Evolutionary conservation across 176 grass and related monocot genomes (phyloP), one percentile per base, ranked within the genome.

Genomic region (Tuctoria greenei): DNA sequence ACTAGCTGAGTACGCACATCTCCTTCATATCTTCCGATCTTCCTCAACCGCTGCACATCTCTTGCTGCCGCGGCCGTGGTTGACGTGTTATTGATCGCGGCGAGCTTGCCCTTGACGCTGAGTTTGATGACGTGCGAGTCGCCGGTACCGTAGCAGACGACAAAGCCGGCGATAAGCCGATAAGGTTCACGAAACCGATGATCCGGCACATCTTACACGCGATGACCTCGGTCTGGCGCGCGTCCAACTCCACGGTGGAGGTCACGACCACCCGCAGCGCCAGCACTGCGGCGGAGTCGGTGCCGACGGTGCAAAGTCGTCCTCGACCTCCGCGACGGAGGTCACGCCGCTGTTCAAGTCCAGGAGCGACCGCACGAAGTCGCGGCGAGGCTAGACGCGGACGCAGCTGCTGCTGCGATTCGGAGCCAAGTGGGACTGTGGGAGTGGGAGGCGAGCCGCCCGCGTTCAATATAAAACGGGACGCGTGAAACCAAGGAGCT

Each of bases 121-220:
- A 99, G 89, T 61, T 99, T 92, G 72, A 99, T 99, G 72, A 88
- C 57, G 50, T 86, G 81, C 0, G 92, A 92, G 46, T 92, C 91
- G 51, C 72, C 91, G 7, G 69, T 63, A 44, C 95, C 92, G 44
- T 99, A 99, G 85, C 85, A 84, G 72, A 99, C 51, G 69, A 95
- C 77, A 70, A 99, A 95, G 5, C 92, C 95, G 15, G 95, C 95
- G 75, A 99, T 86, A 10, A 99, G 80, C 88, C 89, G 6, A 99
- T 80, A 17, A 99, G 66, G 71, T 87, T 83, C 55, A 62, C 67
- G 85, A 95, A 99, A 1, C 95, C 95, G 0, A 92, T 99, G 71
- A 99, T 79, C 18, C 82, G 83, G 21, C 81, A 86, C 96, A 99
- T 99, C 82, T 99, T 99, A 73, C 82, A 86, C 20, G 91, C 81